Evolutionary conservation across 768 basidiomycete species (phyloP), one percentile per base, ranked within the genome.

Genomic region (Leccinellum albellum): DNA sequence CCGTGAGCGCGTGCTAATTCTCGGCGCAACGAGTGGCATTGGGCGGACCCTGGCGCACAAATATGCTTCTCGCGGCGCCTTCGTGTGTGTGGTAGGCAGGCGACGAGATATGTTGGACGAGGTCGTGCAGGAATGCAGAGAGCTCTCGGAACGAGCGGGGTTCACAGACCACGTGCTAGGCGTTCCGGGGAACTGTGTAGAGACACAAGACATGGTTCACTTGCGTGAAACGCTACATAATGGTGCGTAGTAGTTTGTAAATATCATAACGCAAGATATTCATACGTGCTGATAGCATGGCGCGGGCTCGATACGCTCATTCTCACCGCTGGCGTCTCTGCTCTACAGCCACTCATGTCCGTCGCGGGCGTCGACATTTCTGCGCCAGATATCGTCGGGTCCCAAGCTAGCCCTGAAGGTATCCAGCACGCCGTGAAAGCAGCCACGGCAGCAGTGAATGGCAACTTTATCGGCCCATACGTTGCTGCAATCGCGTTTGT

Each of bases 1-100:
- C 1, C 59, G 76, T 3, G 94, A 96, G 67, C 83, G 91, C 0
- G 87, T 94, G 6, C 69, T 97, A 2, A 76, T 97, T 49, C 70
- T 97, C 7, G 94, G 94, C 6, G 92, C 88, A 1, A 88, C 90
- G 2, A 87, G 87, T 48, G 94, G 94, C 0, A 84, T 96, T 24
- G 94, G 94, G 1, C 78, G 81, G 44, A 76, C 80, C 4, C 74
- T 95, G 45, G 91, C 91, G 1, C 74, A 78, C 13, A 74, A 79
- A 59, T 95, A 95, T 62, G 85, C 89, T 5, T 68, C 75, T 53
- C 77, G 89, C n/a, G 92, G 92, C 7, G 90, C 90, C 7, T 76
- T 76, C 51, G 80, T 89, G 7, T 93, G 88, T 65, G 64, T 94
- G 15, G 85, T 92, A 7, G 91, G 88, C 1, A 78, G 93, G 29